Conservation (phyloP, 1,284 basidiomycete genomes). For the Ustilago hordei region DNA sequence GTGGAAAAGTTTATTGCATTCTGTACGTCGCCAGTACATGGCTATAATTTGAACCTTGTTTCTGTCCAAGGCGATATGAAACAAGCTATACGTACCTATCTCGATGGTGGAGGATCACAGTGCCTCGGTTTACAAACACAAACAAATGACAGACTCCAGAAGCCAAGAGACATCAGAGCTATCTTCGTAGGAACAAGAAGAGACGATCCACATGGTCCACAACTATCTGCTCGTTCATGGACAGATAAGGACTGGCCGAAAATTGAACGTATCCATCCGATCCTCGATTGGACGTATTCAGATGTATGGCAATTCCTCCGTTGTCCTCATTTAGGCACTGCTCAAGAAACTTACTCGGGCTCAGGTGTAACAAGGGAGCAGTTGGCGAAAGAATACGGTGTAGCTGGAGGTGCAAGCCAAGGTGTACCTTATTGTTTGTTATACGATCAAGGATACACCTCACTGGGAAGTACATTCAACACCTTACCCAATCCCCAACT, state of each 20-base stretch:
- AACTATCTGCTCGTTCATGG: slow-evolving; percentile 39
- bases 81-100: slow-evolving; percentile 80
- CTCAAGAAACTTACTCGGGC: not conserved
- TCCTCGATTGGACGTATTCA: slow-evolving; percentile 91
- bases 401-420: slow-evolving; percentile 32
- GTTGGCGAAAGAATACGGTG: slow-evolving; percentile 19
- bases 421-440: slow-evolving; percentile 79
- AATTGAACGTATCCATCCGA: slow-evolving; percentile 92
- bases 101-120: slow-evolving; percentile 70
- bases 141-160: not conserved
- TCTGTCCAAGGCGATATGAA: slow-evolving; percentile 85
- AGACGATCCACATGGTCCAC: slow-evolving; percentile 85
- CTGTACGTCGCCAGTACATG: slow-evolving; percentile 70
- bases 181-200: slow-evolving; percentile 89
- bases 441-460: slow-evolving; percentile 96
- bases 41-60: slow-evolving; percentile 85
- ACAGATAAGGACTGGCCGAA: slow-evolving; percentile 79
- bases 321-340: slow-evolving; percentile 75
- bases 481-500: slow-evolving; percentile 91
- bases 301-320: slow-evolving; percentile 91
- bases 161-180: slow-evolving; percentile 74
- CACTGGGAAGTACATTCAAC: slow-evolving; percentile 92
- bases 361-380: slow-evolving; percentile 56
- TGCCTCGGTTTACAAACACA: slow-evolving; percentile 9
- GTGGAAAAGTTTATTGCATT: slow-evolving; percentile 86